A percentile compares a stretch with the other conserved stretches of the same genome.
phyloP scores from a whole-genome alignment of 2,329 filamentous ascomycete genomes.

The Botrytis aclada region DNA sequence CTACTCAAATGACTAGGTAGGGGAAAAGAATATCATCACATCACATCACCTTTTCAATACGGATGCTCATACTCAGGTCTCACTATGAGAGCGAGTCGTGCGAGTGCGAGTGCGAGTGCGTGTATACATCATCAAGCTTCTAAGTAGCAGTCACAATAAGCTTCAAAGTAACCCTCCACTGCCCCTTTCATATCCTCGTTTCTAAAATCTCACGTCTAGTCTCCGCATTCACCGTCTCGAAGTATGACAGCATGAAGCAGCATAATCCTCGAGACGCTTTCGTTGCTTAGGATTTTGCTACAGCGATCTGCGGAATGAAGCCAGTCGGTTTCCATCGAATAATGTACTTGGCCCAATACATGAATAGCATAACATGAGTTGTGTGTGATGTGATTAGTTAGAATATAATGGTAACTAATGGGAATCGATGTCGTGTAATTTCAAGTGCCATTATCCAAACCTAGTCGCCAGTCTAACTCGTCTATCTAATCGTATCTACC shows the following conservation, averaged over 20 bases:
- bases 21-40: not conserved
- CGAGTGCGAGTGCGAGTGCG: not conserved
- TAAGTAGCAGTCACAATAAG: not conserved
- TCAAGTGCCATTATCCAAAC: not conserved
- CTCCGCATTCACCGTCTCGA: constrained; percentile 1
- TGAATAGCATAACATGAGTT: not conserved
- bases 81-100: not conserved
- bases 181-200: not conserved
- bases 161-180: constrained; percentile 11
- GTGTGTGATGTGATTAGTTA: not conserved
- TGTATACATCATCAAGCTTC: not conserved
- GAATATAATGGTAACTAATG: not conserved
- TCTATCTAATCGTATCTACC: not conserved
- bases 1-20: not conserved
- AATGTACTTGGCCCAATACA: not conserved
- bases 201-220: constrained; percentile 12
- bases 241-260: constrained; percentile 2
- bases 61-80: not conserved
- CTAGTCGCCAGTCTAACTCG: not conserved
- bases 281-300: not conserved
- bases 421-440: constrained; percentile 6
- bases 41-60: not conserved
- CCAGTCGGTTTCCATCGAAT: not conserved
- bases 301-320: not conserved
- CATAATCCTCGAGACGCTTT: constrained; percentile 4